Evolutionary conservation across 148 eudicot species (phyloP).

Genomic region (Fagopyrum homotropicum): DNA sequence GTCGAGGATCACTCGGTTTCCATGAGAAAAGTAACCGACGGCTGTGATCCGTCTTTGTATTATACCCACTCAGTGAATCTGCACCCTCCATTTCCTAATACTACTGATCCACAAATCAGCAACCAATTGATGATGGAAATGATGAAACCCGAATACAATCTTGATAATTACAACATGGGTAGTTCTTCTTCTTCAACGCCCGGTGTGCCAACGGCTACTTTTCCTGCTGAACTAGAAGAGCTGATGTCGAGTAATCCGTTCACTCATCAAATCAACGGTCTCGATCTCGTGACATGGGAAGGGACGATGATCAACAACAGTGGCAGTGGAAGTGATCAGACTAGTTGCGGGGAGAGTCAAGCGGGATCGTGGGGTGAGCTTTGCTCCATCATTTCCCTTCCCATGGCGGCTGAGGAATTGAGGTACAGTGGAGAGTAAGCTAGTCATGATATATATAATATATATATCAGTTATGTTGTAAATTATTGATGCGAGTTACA

Average conservation of each 20-base stretch:
- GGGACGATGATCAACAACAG: neutral
- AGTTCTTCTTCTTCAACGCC: neutral
- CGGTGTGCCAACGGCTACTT: neutral
- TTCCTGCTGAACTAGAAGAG: slow-evolving; percentile 7
- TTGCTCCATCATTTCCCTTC: slow-evolving; percentile 10
- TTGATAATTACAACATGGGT: neutral
- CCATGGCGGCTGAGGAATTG: slow-evolving; percentile 1
- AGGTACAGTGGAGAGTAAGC: slow-evolving; percentile 4
- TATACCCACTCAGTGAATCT: neutral
- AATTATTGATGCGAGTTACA: slow-evolving; percentile 2
- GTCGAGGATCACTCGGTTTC: slow-evolving; percentile 40
- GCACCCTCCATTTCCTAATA: neutral
- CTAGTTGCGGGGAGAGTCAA: neutral
- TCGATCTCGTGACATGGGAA: neutral
- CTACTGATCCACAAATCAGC: neutral
- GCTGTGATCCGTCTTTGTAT: neutral
- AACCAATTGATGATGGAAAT: slow-evolving; percentile 6
- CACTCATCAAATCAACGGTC: neutral
- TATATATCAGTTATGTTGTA: neutral
- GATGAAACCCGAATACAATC: neutral
- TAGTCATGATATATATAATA: neutral
- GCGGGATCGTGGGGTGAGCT: slow-evolving; percentile 12
- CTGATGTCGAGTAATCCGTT: neutral
- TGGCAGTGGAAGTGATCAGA: slow-evolving; percentile 6
- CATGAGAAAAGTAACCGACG: slow-evolving; percentile 38